Evolutionary conservation across 805 yeast genomes (phyloP), one percentile per base, ranked within the genome.

Genomic region (Zygosaccharomyces bisporus): DNA sequence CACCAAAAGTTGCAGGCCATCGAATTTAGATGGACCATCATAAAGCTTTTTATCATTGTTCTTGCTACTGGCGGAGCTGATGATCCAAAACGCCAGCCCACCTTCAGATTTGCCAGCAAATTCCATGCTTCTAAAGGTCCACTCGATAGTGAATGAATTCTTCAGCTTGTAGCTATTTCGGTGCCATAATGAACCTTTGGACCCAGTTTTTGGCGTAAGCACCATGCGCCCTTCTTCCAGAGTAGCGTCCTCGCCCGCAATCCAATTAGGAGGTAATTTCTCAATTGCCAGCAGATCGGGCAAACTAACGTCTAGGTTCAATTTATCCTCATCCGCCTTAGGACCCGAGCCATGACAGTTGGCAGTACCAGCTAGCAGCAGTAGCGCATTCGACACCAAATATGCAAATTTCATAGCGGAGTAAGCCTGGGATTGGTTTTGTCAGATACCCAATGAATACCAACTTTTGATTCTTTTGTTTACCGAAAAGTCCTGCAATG

Each of bases 71-170:
- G 47, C 42, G 25, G 43, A 17, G 27, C 70, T 70, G n/a, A 77
- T 55, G 25, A 81, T 60, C 76, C 82, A 81, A 37, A 83, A 63
- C 0, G 84, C 68, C 18, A 81, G 55, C 0, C 87, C 87, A 54
- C 84, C 79, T 10, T 66, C 68, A 0, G 78, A 72, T 34, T 60
- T 54, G 0, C 81, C 82, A 25, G 50, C 50, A 6, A 68, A 66
- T 5, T 85, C 85, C 6, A 76, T 60, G 37, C 86, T 77, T 62
- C 93, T 74, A 52, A 83, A 73, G 2, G 83, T 76, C 36, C 77
- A 57, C 52, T 84, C 89, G 7, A 79, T 52, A 0, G 90, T 75
- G 73, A 80, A 79, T 46, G 69, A 67, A 50, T 66, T 62, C 17
- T 51, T 47, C 50, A 67, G 40, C 58, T 56, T 7, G 53, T 56